Evolutionary conservation across 2,329 filamentous ascomycete genomes (phyloP), one percentile per base, ranked within the genome.

Genomic region (Cercospora sojina): DNA sequence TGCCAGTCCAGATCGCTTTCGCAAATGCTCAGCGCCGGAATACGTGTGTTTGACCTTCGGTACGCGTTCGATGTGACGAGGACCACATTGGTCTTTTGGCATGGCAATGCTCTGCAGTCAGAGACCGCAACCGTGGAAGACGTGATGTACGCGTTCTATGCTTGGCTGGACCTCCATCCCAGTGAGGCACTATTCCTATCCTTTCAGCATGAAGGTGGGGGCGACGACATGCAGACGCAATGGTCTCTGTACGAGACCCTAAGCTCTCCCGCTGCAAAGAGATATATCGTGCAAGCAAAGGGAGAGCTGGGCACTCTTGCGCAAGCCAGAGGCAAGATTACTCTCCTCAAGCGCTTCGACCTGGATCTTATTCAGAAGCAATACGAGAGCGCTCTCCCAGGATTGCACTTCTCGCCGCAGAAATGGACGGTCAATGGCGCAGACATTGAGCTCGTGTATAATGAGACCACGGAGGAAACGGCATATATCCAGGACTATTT

Each of bases 401-500:
- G 83, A 0, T 58, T 85, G n/a, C 80, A 84, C 63, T 80, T 85
- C 70, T 77, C 79, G 0, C 82, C 82, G 0, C 62, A 47, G 3
- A 69, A 76, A 3, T 85, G 83, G 83, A 77, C 75, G 0, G 82
- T 81, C 65, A 82, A 85, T 61, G 71, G 73, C 6, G 69, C 72
- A 0, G 76, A 78, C 47, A 82, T 84, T 41, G 73, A 70, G 7
- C 69, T 85, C 0, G 72, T 78, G 2, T 85, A 83, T 66, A 82
- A 83, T 63, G 69, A 70, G 0, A 72, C 72, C 0, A 71, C 71
- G 0, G 77, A 78, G 43, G 68, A 71, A 27, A 81, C 78, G 0
- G 83, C 82, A 5, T 82, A 81, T 61, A 81, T 85, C 57, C 82
- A 85, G 66, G 83, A 85, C 69, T 83, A 81, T 68, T 85, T 83